Evolutionary conservation across 176 grass and related monocot species (phyloP), one percentile per base, ranked within the genome.

Genomic region (Pharus latifolius): DNA sequence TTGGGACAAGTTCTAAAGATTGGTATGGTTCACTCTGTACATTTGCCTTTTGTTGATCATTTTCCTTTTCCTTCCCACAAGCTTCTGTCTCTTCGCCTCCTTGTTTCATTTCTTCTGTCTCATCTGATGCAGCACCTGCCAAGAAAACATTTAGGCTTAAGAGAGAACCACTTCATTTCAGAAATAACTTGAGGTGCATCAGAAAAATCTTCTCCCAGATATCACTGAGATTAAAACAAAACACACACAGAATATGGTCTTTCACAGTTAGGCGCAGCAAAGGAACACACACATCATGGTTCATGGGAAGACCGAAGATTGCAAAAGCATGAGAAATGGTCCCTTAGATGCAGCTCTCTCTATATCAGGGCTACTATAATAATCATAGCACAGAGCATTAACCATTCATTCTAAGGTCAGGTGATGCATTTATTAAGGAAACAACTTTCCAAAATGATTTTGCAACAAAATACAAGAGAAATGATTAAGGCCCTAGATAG

Each of bases 21-120:
- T 60, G 79, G 19, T 85, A 49, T 41, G 79, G 75, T 27, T 91
- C 79, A 16, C 26, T 73, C 46, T 88, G 66, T 47, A 80, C 86
- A 38, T 52, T 85, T 51, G 84, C 65, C 12, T 84, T 88, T 47
- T 91, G 87, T 78, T 83, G 81, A 24, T 65, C 73, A 73, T 86
- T 84, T 65, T 90, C 94, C 44, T 94, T 76, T 48, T 88, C 86
- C 40, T 88, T 81, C 28, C 77, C 79, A 56, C 20, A 65, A 29
- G 7, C 68, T 73, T 91, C 78, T 62, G 29, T 77, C 40, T 81
- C 79, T 56, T 88, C 78, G 15, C 58, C 78, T 72, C 44, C 89
- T 40, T 75, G 74, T 47, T 85, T 86, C 13, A 85, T 85, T 77
- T 91, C 94, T 70, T 88, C 87, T 52, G 32, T 79, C 25, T 74